Base-by-base conservation (phyloP, 1,139 yeast species). In the Blastobotrys capitulatus region DNA sequence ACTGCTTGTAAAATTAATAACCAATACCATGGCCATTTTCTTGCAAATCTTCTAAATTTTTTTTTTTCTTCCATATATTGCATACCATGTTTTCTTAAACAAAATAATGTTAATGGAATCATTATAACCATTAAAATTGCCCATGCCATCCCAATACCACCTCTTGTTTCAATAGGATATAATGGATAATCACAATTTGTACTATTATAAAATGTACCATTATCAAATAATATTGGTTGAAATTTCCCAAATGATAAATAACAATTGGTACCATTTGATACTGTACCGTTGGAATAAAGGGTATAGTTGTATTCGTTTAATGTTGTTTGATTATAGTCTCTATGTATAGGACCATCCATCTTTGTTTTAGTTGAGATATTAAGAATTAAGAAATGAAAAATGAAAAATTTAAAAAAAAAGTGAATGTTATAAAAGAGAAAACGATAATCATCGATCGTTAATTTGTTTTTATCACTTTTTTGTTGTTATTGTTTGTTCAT, bases 1-100 rank as follows among this genome's bases (percentile, higher is more conserved):
- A 61, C 45, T 7, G 54, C 58, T 26, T 59, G 62, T 32, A 59
- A 39, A 6, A 60, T 42, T 15, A 61, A 35, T 37, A 60, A 53
- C 63, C 64, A 60, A 47, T 61, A 61, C 64, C 65, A 61, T 16
- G 57, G 63, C 61, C 61, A 58, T 35, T 60, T 54, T n/a, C 65
- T 49, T 12, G 60, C 50, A 31, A 57, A 39, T 18, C 54, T 46
- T 12, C 59, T 46, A 45, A 56, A 61, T 39, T 54, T 54, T 38
- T 54, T 55, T 38, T 55, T 54, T 41, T 53, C 55, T 18, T 43
- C 46, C 20, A 48, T 44, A 47, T 54, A 58, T 22, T 37, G 50
- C 40, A 44, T 32, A 16, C 65, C 65, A 38, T 60, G 62, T 42
- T 60, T 61, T 26, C 56, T 49, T 15, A 61, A 53, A 47, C 54